Evolutionary conservation across 805 yeast genomes (phyloP).

Genomic region (Candida sanyiensis): DNA sequence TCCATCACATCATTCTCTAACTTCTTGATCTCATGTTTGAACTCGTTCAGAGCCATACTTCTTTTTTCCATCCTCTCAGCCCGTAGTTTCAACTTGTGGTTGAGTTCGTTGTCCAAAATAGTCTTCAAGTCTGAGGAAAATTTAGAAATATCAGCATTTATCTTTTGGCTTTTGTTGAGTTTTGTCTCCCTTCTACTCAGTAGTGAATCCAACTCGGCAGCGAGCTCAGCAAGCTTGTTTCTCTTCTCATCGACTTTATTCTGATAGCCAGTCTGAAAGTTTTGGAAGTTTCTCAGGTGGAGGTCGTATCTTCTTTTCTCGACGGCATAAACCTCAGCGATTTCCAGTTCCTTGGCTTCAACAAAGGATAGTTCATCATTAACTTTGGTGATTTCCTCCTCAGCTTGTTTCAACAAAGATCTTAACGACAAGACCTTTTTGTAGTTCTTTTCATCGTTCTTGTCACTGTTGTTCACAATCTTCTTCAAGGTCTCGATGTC

Average conservation of each 20-base stretch:
- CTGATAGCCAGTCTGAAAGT: constrained; percentile 28
- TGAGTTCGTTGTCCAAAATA: constrained; percentile 13
- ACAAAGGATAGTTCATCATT: constrained; percentile 13
- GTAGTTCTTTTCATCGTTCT: constrained; percentile 48
- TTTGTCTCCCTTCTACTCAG: constrained; percentile 31
- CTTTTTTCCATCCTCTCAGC: constrained; percentile 20
- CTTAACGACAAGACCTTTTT: constrained; percentile 21
- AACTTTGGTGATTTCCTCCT: constrained; percentile 21
- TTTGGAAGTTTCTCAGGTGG: constrained; percentile 27
- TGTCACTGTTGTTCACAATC: constrained; percentile 42
- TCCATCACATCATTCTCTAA: constrained; percentile 16
- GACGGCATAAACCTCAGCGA: constrained; percentile 33
- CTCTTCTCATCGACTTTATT: constrained; percentile 22
- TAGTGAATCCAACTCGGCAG: constrained; percentile 27
- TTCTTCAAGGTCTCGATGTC: constrained; percentile 52
- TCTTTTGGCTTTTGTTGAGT: constrained; percentile 27
- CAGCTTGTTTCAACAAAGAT: constrained; percentile 21
- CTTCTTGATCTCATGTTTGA: constrained; percentile 23
- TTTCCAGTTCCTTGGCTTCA: constrained; percentile 29
- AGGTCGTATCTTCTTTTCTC: constrained; percentile 35
- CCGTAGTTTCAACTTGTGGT: constrained; percentile 16
- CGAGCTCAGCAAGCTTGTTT: constrained; percentile 22
- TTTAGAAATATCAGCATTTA: constrained; percentile 17
- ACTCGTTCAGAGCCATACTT: constrained; percentile 19
- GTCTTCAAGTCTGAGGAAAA: constrained; percentile 15